phyloP scores from a whole-genome alignment of 2,329 filamentous ascomycete species.

The Phialophora chinensis region DNA sequence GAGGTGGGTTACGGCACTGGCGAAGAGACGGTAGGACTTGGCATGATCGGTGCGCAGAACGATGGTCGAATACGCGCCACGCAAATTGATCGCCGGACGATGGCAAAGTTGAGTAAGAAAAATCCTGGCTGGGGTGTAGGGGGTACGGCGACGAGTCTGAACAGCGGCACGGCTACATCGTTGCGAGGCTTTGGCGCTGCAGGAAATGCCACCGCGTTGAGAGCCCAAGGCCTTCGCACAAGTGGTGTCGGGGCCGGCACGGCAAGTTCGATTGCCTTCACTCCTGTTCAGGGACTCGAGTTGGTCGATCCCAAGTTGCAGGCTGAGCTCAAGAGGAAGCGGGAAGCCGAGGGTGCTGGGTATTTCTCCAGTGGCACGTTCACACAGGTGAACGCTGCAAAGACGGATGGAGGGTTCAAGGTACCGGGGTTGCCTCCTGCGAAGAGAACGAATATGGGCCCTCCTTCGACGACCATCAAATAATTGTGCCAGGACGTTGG shows the following conservation, averaged over 20 bases:
- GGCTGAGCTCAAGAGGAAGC: slow-evolving; percentile 84
- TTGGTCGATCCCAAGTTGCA: slow-evolving; percentile 91
- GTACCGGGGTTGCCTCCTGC: slow-evolving; percentile 74
- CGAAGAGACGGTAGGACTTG: slow-evolving; percentile 83
- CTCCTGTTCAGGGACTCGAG: slow-evolving; percentile 91
- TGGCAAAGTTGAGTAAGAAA: slow-evolving; percentile 91
- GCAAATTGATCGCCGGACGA: slow-evolving; percentile 90
- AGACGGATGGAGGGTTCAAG: slow-evolving; percentile 72
- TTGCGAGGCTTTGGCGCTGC: slow-evolving; percentile 72
- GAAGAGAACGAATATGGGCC: slow-evolving; percentile 72
- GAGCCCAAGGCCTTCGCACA: slow-evolving; percentile 77
- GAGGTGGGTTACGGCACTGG: slow-evolving; percentile 90
- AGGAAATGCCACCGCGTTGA: slow-evolving; percentile 69
- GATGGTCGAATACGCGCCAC: slow-evolving; percentile 86
- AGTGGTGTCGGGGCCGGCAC: slow-evolving; percentile 84
- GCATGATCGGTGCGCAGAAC: slow-evolving; percentile 90
- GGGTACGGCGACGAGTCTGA: slow-evolving; percentile 59
- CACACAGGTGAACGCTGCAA: slow-evolving; percentile 69
- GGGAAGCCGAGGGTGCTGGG: slow-evolving; percentile 90
- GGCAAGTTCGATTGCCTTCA: slow-evolving; percentile 87
- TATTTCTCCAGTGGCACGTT: slow-evolving; percentile 99
- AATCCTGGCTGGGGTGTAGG: slow-evolving; percentile 88
- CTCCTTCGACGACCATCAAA: slow-evolving; percentile 45
- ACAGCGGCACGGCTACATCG: slow-evolving; percentile 72
- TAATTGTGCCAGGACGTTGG: slow-evolving; percentile 7